Evolutionary conservation across 2,329 filamentous ascomycete species (phyloP).

Genomic region (Pseudogymnoascus sp.): DNA sequence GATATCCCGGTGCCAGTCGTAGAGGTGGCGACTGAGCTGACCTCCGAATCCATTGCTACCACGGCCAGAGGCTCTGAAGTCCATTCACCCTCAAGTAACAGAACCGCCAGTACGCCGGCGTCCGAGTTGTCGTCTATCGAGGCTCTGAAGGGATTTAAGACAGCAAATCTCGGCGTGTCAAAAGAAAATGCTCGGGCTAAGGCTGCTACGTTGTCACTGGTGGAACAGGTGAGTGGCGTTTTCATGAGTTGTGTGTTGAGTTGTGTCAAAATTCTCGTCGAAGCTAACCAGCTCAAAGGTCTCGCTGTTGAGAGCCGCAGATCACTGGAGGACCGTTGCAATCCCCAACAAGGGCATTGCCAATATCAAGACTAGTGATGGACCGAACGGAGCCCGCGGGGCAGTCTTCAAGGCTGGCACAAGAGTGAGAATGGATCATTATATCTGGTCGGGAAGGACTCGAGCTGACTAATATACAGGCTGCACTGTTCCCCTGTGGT

Average conservation of each 20-base stretch:
- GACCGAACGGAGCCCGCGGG: slow-evolving; percentile 61
- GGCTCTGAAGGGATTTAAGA: slow-evolving; percentile 14
- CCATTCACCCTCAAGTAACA: slow-evolving; percentile 15
- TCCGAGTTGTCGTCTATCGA: slow-evolving; percentile 22
- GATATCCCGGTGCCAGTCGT: neutral
- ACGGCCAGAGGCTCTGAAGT: slow-evolving; percentile 15
- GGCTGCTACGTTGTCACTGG: slow-evolving; percentile 24
- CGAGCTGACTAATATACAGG: slow-evolving; percentile 34
- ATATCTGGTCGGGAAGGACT: neutral
- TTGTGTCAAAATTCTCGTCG: neutral
- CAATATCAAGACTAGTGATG: slow-evolving; percentile 58
- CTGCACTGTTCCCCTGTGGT: slow-evolving; percentile 71
- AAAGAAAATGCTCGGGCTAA: slow-evolving; percentile 14
- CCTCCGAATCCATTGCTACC: neutral
- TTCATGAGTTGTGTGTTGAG: too few relatives aligned
- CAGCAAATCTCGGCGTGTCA: slow-evolving; percentile 14
- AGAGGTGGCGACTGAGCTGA: neutral
- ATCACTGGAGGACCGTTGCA: slow-evolving; percentile 62
- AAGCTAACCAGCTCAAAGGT: slow-evolving; percentile 33
- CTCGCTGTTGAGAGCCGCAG: slow-evolving; percentile 50
- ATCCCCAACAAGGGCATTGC: slow-evolving; percentile 56
- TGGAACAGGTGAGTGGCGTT: slow-evolving; percentile 24
- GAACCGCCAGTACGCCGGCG: slow-evolving; percentile 20
- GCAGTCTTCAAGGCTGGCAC: slow-evolving; percentile 60
- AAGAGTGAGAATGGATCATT: slow-evolving; percentile 34